Percentiles rank a stretch among this genome's conserved stretches.
phyloP scores from a whole-genome alignment of 208 protist species.

The Naegleria gruberi region DNA sequence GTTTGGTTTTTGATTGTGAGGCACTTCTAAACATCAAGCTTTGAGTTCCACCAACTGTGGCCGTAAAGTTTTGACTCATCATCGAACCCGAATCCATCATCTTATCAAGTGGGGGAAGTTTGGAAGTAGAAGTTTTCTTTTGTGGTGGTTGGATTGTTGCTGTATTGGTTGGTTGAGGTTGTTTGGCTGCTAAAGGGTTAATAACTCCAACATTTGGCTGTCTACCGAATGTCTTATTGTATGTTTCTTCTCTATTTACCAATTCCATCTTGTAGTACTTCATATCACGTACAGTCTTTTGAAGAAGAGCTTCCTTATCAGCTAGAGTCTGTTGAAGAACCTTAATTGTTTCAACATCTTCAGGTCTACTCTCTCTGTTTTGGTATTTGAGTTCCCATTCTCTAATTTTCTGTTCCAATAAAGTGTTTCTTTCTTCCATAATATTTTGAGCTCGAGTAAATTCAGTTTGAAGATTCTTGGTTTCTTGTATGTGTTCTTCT shows the following conservation, averaged over 20 bases:
- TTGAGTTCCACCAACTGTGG: no score
- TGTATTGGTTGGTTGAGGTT: background rate
- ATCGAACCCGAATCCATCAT: no score
- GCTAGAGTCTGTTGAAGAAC: background rate
- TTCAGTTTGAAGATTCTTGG: background rate
- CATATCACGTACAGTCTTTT: slow-evolving; percentile 71
- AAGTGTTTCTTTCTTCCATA: background rate
- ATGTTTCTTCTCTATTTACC: slow-evolving; percentile 83
- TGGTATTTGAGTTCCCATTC: slow-evolving; percentile 71
- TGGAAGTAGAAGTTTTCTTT: background rate
- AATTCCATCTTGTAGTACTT: slow-evolving; percentile 84
- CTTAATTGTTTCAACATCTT: slow-evolving; percentile 17
- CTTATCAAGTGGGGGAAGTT: background rate
- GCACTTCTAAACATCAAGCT: no score
- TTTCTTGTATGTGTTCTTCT: background rate
- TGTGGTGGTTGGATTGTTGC: background rate
- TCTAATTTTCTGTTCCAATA: slow-evolving; percentile 13
- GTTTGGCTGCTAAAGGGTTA: slow-evolving; percentile 12
- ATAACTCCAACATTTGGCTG: slow-evolving; percentile 48
- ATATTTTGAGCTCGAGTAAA: background rate
- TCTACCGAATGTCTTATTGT: slow-evolving; percentile 80
- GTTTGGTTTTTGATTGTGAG: no score
- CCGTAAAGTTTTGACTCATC: no score
- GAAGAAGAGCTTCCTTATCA: slow-evolving; percentile 32
- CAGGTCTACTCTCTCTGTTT: slow-evolving; percentile 67